Evolutionary conservation across 345 rosid genomes (phyloP), one percentile per base, ranked within the genome.

Genomic region (Arabis alpina): DNA sequence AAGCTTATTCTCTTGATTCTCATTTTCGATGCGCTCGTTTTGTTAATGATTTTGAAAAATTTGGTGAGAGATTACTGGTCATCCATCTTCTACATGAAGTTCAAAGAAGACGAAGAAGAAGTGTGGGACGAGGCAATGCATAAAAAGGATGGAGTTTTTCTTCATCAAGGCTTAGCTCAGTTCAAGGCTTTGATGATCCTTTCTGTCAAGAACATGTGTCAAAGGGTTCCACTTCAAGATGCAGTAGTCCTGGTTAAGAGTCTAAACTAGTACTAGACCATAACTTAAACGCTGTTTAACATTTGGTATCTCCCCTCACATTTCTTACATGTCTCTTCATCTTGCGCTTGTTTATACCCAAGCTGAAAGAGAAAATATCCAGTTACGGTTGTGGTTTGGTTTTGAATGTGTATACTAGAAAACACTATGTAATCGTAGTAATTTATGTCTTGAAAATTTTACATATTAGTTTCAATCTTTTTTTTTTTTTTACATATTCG

Each of bases 21-120:
- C n/a, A n/a, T n/a, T n/a, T n/a, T n/a, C n/a, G n/a, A n/a, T n/a
- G n/a, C 2, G 47, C 2, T 71, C 1, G 15, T 37, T 7, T 32
- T 48, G 56, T 4, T 44, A 6, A 52, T 74, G 68, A 11, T 56
- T 28, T 13, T 72, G 76, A 70, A 93, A 93, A 93, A 87, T 79
- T 80, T 93, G 78, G 84, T 72, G 36, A 88, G 76, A 80, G 96
- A 90, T 77, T 90, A 87, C 79, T 87, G 90, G 96, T 84, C 93
- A 66, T 90, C 93, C 14, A 80, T 80, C 70, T 90, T 70, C 78
- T 90, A 78, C 81, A 75, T 86, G n/a, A n/a, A n/a, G n/a, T n/a
- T n/a, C n/a, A n/a, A n/a, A n/a, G n/a, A n/a, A n/a, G n/a, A n/a
- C n/a, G 93, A 87, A 60, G n/a, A n/a, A n/a, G 87, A 81, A 36